Evolutionary conservation across 192 early-diverging fungal genomes (phyloP), one percentile per base, ranked within the genome.

Genomic region (Coemansia sp.): DNA sequence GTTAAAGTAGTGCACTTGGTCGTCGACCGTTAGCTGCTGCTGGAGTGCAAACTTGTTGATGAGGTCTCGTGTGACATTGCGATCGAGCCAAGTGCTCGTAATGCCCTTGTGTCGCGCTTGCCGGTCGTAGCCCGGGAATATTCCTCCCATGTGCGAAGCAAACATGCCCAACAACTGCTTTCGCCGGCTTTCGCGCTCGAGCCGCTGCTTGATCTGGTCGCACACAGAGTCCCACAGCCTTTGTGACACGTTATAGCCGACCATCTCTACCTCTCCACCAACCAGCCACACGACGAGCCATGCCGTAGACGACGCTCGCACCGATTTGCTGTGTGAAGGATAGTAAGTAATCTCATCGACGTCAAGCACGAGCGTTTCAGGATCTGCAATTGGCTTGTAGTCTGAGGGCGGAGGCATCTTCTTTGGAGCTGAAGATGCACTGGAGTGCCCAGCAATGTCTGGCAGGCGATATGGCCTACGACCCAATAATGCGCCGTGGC

Each of bases 261-360:
- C 81, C 81, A 84, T 84, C 69, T 84, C 81, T 19, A 84, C 67
- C 73, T 84, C 81, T 29, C 81, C 81, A n/a, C 81, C 81, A 37
- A 84, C 70, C 12, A 84, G 64, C 81, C 81, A 84, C 12, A 84
- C 64, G 17, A 75, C 67, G 17, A 84, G 44, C 81, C 81, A 84
- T 0, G 81, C 69, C 39, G 69, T 73, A 14, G 66, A 70, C 25
- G 81, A 72, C 29, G 23, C 70, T 2, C 46, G 63, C 17, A 50
- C 34, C 8, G 46, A 46, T 27, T 69, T 75, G 64, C 46, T 34
- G n/a, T 59, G 59, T 0, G 61, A 14, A 8, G 69, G 29, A 34
- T 84, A 84, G 64, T 84, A 61, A 5, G 76, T 64, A 4, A 84
- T 74, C 15, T 84, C 70, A 21, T 75, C 76, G 1, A 63, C 65